Evolutionary conservation across 163 green algal genomes (phyloP), one percentile per base, ranked within the genome.

Genomic region (Chlamydomonas reinhardtii): DNA sequence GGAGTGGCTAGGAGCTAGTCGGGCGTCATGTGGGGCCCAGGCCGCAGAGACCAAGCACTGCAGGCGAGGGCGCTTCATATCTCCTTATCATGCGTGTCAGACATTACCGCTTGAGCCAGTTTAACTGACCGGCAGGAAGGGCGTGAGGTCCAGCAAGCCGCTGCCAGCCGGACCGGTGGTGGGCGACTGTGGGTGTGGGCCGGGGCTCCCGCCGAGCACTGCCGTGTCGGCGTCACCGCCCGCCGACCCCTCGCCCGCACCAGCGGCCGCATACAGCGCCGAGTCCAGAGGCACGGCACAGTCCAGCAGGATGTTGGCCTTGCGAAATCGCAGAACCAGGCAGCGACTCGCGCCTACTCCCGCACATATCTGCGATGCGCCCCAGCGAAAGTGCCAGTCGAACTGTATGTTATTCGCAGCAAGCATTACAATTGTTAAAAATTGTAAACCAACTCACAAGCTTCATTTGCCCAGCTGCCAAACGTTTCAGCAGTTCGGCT

Each of bases 301-400:
- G 70, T 89, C 84, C 2, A 89, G 76, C 25, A 89, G 76, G 61
- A 89, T 89, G 61, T 85, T 89, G 37, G 76, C 73, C 52, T 89
- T 85, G 37, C 84, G 84, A n/a, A 86, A 77, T 9, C 75, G 76
- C 59, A 89, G 76, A 29, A 89, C 43, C 25, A 89, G 25, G 61
- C 84, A 89, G 37, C 70, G 84, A 15, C 59, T 71, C 34, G 70
- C 43, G 1, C 84, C 76, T 4, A 56, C 27, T 39, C 84, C 84
- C 0, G 82, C 62, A 61, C 84, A 89, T 34, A 74, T 83, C 84
- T 89, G 76, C 70, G 35, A 72, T 9, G 19, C n/a, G 34, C 27
- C 29, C 2, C 56, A 5, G 12, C 25, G 56, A 64, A 64, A 29
- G n/a, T n/a, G n/a, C n/a, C n/a, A n/a, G n/a, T n/a, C n/a, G n/a